Base-by-base conservation (phyloP, 176 grass and related monocot genomes). In the Echinochloa phyllopogon region DNA sequence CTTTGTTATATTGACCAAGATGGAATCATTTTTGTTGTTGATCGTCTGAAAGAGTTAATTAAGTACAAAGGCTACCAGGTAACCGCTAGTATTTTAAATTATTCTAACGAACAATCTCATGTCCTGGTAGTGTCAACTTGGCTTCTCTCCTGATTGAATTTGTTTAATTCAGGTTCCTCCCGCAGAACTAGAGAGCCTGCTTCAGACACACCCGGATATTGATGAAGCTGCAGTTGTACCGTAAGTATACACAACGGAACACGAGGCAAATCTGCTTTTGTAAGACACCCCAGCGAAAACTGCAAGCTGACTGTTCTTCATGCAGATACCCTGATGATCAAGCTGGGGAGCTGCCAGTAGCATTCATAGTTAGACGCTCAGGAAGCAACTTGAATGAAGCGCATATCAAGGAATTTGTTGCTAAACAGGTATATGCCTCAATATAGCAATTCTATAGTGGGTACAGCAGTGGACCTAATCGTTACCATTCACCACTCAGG, bases 1-100 rank as follows among this genome's bases (percentile, higher is more conserved):
- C 37, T 92, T 24, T 92, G 90, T 80, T 76, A 78, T 10, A 76
- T 92, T 50, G 74, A 83, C 64, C 53, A 81, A 33, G 87, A 92
- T 44, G 90, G 90, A 4, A 76, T 92, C 11, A n/a, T 92, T 23
- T 89, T 49, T 71, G 6, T 89, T 17, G 33, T 89, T 7, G 87
- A 92, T 18, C 68, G 90, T 3, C 47, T 92, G 43, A 92, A 89
- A 86, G 90, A 92, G 62, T 25, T 92, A 42, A 92, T 92, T 47
- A 92, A 92, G 67, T 86, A 80, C 83, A 92, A 92, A 4, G 90
- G 90, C 6, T 92, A 92, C 75, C 90, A 92, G 90, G 90, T 92
- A 63, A 44, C 56, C 74, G 6, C 66, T 24, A 15, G n/a, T 69
- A 7, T 25, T 65, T 16, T 17, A 59, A 20, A 16, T 59, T 59